Conservation (phyloP, 352 stramenopile species). For the Phytopythium cucurbitacearum region DNA sequence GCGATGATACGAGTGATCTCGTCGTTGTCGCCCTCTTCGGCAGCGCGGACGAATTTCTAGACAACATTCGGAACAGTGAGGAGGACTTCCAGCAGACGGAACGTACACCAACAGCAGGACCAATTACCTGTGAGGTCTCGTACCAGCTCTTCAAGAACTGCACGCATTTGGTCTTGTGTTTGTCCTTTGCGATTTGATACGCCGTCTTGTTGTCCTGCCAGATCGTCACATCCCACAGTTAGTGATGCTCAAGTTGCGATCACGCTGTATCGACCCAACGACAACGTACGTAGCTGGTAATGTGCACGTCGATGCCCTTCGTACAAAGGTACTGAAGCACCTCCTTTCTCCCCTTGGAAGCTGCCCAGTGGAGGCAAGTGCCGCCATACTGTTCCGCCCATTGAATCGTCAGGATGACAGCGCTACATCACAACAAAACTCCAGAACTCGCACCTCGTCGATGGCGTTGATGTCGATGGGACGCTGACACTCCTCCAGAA, state of each 20-base stretch:
- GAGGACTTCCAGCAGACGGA: background rate
- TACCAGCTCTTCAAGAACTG: slow-evolving; percentile 88
- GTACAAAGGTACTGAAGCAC: slow-evolving; percentile 87
- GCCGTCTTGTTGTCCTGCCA: slow-evolving; percentile 84
- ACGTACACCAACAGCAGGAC: background rate
- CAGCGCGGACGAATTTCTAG: slow-evolving; percentile 79
- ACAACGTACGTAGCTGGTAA: slow-evolving; percentile 84
- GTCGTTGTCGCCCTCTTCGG: slow-evolving; percentile 78
- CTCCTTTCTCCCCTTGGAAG: slow-evolving; percentile 80
- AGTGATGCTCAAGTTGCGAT: background rate
- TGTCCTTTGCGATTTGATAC: slow-evolving; percentile 87
- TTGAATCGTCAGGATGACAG: background rate
- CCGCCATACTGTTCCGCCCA: slow-evolving; percentile 55
- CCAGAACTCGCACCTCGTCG: slow-evolving; percentile 48
- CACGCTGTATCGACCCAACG: background rate
- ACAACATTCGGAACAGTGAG: background rate
- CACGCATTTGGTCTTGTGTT: slow-evolving; percentile 85
- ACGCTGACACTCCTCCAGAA: slow-evolving; percentile 75
- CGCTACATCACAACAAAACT: slow-evolving; percentile 1
- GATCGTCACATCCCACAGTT: background rate
- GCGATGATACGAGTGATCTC: slow-evolving; percentile 74
- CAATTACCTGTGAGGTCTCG: slow-evolving; percentile 76
- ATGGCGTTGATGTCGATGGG: slow-evolving; percentile 87
- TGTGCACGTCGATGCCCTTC: slow-evolving; percentile 86
- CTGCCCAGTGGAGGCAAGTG: slow-evolving; percentile 82